Evolutionary conservation across 345 rosid species (phyloP), one percentile per base, ranked within the genome.

Genomic region (Rhizophora mangle): DNA sequence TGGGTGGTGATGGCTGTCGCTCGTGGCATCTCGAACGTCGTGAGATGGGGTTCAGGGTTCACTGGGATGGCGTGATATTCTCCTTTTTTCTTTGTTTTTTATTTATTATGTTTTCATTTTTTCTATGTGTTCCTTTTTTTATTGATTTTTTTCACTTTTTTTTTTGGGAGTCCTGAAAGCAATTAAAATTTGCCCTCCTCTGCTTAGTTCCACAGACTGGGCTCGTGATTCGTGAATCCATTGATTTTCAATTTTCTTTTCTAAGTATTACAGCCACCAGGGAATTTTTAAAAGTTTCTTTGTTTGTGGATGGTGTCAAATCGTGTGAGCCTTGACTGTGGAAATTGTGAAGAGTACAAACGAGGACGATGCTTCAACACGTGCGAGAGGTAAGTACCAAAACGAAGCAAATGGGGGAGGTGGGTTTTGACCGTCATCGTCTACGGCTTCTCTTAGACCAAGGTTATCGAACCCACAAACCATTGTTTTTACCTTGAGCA

Each of bases 1-100:
- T 21, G 53, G 68, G 64, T 51, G 81, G 72, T 76, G 89, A 80
- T 78, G 92, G 80, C 82, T 69, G 76, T 29, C 72, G 76, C 79
- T 80, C 93, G 96, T 88, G 96, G 83, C 73, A 75, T 86, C 86
- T 90, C 83, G 90, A 75, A 68, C 27, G 71, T 73, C 70, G 89
- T 77, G 88, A 56, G 43, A 32, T 43, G 71, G 16, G 30, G 30
- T 3, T 55, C 26, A 72, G 57, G 39, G 60, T 79, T 83, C 82
- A 76, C 67, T 80, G 18, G 82, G 65, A 72, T 60, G 53, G 87
- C 86, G 85, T 86, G 83, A 69, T 79, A 80, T 80, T 81, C 84
- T 68, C 77, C 15, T 9, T 68, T 66, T 66, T 27, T 22, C 49
- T 53, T 71, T 51, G 29, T 54, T 21, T 3, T 7, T 7, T n/a